Conservation (phyloP, 2,329 filamentous ascomycete genomes). For the Emergomyces orientalis region DNA sequence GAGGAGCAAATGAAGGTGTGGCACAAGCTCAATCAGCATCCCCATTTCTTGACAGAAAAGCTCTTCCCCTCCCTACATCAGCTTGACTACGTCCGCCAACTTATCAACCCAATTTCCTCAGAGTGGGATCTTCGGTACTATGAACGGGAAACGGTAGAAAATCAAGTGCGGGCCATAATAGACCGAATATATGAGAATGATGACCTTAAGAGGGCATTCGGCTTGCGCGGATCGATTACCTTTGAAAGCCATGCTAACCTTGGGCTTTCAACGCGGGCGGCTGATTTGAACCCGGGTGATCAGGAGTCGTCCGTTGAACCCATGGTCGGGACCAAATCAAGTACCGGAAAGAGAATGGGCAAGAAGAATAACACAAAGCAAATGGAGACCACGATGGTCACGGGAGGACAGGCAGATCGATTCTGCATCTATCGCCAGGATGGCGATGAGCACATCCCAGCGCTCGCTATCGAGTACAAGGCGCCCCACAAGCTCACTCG, state of each 20-base stretch:
- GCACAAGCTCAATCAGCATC: conserved; percentile 8
- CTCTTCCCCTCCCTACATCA: conserved; percentile 12
- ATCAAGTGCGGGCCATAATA: conserved; percentile 29
- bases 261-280: too few species aligned
- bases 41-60: conserved; percentile 8
- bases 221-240: conserved; percentile 26
- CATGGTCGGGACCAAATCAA: conserved; percentile 9
- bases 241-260: conserved; percentile 31
- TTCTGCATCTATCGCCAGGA: conserved; percentile 19
- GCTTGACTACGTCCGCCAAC: conserved; percentile 10
- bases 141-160: conserved; percentile 30
- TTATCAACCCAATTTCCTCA: conserved; percentile 27
- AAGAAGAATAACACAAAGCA: conserved; percentile 16
- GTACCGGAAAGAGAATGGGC: conserved; percentile 6
- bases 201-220: conserved; percentile 22
- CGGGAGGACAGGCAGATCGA: conserved; percentile 17
- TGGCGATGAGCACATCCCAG: conserved; percentile 17
- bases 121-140: conserved; percentile 29
- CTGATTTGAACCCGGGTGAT: too few species aligned
- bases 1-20: conserved; percentile 10
- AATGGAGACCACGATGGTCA: neutral
- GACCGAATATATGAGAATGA: conserved; percentile 22
- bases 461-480: conserved; percentile 22
- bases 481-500: conserved; percentile 20
- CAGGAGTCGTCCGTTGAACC: conserved; percentile 15